These are phyloP conservation scores for Fusarium subtropicale DNA, from an alignment of 2,329 filamentous ascomycete genomes.

Conservation along the genomic window DNA sequence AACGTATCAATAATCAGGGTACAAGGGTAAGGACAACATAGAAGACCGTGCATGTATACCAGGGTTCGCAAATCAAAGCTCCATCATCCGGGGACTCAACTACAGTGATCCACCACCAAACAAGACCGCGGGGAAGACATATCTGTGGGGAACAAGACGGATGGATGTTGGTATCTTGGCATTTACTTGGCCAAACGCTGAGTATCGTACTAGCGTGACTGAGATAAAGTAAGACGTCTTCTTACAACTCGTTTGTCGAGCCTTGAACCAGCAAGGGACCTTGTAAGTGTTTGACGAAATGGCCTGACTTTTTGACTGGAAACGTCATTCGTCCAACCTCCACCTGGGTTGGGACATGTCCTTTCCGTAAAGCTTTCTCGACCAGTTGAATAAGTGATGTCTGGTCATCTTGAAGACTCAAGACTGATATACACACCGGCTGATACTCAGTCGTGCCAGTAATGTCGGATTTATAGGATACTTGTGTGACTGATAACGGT, in stretches of 20 bases:
- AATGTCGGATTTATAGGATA: conserved; percentile 49
- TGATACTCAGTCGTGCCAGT: conserved; percentile 47
- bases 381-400: conserved; percentile 46
- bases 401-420: conserved; percentile 48
- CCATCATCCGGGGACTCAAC: conserved; percentile 34
- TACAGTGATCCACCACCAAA: conserved; percentile 1
- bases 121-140: conserved; percentile 29
- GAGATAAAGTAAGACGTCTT: conserved; percentile 14
- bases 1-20: neutral
- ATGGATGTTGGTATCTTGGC: neutral
- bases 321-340: conserved; percentile 48
- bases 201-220: conserved; percentile 36
- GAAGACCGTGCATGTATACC: conserved; percentile 28
- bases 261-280: conserved; percentile 14
- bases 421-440: conserved; percentile 49
- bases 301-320: conserved; percentile 32
- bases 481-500: conserved; percentile 46
- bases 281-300: conserved; percentile 3
- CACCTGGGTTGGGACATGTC: conserved; percentile 47
- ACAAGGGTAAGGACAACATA: conserved; percentile 14
- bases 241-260: conserved; percentile 31
- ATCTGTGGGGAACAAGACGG: conserved; percentile 15
- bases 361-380: conserved; percentile 46
- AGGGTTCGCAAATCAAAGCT: conserved; percentile 19
- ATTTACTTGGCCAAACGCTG: conserved; percentile 22